Conservation (phyloP, 208 protist genomes). For the Acanthamoeba quina region DNA sequence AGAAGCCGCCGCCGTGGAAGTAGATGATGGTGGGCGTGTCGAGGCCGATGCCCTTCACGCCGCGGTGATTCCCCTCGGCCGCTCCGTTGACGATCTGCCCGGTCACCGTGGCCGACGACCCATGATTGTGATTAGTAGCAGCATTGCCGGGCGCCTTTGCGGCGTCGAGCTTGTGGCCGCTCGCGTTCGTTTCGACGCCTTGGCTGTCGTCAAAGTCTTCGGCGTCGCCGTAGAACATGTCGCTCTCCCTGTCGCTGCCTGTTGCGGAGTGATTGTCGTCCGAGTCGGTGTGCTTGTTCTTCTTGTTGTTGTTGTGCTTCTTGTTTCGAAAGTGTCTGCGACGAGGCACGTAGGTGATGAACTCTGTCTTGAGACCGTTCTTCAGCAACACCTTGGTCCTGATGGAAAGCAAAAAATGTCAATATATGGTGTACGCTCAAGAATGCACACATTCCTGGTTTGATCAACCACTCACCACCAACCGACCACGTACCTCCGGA, state of each 20-base stretch:
- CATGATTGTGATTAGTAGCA: neutral
- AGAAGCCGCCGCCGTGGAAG: conserved; percentile 56
- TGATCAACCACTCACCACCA: neutral
- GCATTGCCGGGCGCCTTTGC: neutral
- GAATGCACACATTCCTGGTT: neutral
- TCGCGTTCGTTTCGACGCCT: neutral
- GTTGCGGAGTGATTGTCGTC: neutral
- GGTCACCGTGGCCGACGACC: neutral
- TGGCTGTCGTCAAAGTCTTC: conserved; percentile 3
- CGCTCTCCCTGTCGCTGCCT: neutral
- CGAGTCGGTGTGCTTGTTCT: neutral
- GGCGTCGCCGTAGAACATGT: conserved; percentile 22
- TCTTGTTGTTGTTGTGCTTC: neutral
- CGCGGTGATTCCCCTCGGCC: neutral
- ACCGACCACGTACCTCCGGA: neutral
- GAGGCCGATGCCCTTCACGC: neutral
- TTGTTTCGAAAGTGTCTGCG: neutral
- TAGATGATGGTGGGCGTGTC: conserved; percentile 36
- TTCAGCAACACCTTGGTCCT: conserved; percentile 18
- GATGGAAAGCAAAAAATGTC: neutral
- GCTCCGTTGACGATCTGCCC: neutral
- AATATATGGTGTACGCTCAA: neutral
- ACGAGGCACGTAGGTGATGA: conserved; percentile 32
- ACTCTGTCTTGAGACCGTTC: conserved; percentile 29
- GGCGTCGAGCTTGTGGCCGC: neutral